These are phyloP conservation scores for Kwoniella heveanensis DNA, from an alignment of 768 basidiomycete genomes.

Conservation along the genomic window DNA sequence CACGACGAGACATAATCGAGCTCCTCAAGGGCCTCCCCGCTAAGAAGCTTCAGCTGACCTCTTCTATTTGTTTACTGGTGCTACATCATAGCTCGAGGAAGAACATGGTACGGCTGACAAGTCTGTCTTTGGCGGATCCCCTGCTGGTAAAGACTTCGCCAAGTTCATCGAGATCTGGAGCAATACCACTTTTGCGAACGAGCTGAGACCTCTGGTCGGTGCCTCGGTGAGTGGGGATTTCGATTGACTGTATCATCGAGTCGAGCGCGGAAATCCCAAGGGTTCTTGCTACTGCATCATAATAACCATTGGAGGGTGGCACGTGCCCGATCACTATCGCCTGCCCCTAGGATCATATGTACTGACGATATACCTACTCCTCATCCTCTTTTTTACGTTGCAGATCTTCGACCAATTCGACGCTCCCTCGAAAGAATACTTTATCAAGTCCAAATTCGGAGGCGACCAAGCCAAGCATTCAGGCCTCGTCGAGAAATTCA, in stretches of 20 bases:
- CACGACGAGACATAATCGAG: no score
- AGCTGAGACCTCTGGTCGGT: constrained; percentile 20
- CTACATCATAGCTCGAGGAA: constrained; percentile 23
- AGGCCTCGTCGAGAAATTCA: neutral
- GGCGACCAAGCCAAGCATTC: constrained; percentile 3
- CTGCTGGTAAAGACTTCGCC: constrained; percentile 26
- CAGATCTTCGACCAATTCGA: constrained; percentile 15
- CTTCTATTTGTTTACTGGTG: no score
- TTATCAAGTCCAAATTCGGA: constrained; percentile 18
- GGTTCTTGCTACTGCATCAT: no score
- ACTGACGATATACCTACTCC: no score
- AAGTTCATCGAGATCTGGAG: constrained; percentile 30
- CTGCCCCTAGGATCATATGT: no score
- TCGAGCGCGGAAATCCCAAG: no score
- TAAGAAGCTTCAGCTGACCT: no score
- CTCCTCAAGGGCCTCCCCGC: no score
- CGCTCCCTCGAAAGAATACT: constrained; percentile 12
- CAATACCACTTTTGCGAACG: constrained; percentile 20
- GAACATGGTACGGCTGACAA: constrained; percentile 18
- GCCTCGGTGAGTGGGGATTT: constrained; percentile 20
- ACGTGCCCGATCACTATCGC: no score
- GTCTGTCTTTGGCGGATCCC: constrained; percentile 27
- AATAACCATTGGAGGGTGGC: no score
- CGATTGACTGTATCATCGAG: no score
- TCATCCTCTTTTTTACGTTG: neutral